Evolutionary conservation across 441 rosid genomes (phyloP).

Genomic region (Adansonia rubrostipa): DNA sequence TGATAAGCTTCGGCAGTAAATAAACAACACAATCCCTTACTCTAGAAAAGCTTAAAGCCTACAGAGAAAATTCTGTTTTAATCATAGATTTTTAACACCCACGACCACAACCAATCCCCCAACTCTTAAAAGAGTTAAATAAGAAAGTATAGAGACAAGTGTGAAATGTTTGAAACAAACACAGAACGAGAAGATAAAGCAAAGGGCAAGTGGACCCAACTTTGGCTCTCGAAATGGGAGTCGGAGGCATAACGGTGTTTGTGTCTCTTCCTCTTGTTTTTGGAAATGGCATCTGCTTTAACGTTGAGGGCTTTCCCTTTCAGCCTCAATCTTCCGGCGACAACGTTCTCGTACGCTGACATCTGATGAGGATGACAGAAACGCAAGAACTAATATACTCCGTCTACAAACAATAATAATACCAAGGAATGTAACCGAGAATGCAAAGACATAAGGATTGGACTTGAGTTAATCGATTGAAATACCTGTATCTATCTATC

Average conservation of each 20-base stretch:
- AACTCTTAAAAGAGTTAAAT: neutral
- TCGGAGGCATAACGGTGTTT: slow-evolving; percentile 12
- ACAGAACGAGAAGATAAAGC: neutral
- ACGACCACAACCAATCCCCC: neutral
- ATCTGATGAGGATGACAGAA: slow-evolving; percentile 23
- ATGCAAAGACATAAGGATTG: neutral
- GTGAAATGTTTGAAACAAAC: neutral
- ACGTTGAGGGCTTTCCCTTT: slow-evolving; percentile 44
- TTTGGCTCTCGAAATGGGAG: slow-evolving; percentile 12
- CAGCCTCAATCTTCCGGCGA: slow-evolving; percentile 42
- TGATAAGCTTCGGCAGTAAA: neutral
- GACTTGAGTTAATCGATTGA: neutral
- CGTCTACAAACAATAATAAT: neutral
- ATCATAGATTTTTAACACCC: neutral
- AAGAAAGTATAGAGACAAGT: neutral
- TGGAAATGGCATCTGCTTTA: slow-evolving; percentile 35
- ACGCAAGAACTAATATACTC: neutral
- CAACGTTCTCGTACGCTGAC: slow-evolving; percentile 40
- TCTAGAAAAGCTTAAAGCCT: neutral
- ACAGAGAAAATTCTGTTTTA: neutral
- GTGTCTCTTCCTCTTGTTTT: slow-evolving; percentile 37
- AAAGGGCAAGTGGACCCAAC: slow-evolving; percentile 22
- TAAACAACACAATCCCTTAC: neutral
- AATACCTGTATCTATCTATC: neutral
- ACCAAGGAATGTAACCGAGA: neutral